A percentile compares a stretch with the other conserved stretches of the same genome.
Conservation (phyloP, 768 basidiomycete genomes). For the Kwoniella dejecticola region DNA sequence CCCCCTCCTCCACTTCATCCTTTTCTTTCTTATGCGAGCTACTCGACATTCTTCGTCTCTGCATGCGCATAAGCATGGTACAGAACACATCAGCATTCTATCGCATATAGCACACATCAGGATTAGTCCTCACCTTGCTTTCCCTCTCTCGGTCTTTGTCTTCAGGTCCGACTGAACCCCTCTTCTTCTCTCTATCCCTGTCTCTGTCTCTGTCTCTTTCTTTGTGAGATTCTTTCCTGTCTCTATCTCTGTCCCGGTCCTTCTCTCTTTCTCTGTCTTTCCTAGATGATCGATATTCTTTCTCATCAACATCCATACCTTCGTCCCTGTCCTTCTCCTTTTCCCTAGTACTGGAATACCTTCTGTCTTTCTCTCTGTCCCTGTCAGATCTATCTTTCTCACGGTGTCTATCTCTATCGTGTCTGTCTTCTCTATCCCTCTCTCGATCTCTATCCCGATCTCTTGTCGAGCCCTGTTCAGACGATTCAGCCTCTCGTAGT, state of each 20-base stretch:
- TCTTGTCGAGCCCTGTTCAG: conserved; percentile 28
- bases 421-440: conserved; percentile 22
- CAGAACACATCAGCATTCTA: conserved; percentile 3
- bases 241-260: conserved; percentile 53
- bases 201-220: conserved; percentile 15
- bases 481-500: conserved; percentile 59
- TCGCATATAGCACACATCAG: neutral
- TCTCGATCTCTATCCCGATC: conserved; percentile 39
- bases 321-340: conserved; percentile 1
- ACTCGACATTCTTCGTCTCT: conserved; percentile 35
- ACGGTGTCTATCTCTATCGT: conserved; percentile 58
- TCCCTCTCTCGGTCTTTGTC: conserved; percentile 24
- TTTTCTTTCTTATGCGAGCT: conserved; percentile 15
- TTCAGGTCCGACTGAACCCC: conserved; percentile 15
- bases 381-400: conserved; percentile 52
- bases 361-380: conserved; percentile 7
- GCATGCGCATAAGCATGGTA: neutral
- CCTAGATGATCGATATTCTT: conserved; percentile 53
- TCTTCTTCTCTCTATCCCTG: conserved; percentile 16
- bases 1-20: conserved; percentile 47
- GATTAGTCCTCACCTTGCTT: conserved; percentile 32
- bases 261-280: conserved; percentile 30
- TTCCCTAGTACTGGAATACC: neutral
- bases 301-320: conserved; percentile 18
- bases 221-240: conserved; percentile 33